phyloP scores from a whole-genome alignment of 2,329 filamentous ascomycete species.

The Fusarium pseudonygamai region DNA sequence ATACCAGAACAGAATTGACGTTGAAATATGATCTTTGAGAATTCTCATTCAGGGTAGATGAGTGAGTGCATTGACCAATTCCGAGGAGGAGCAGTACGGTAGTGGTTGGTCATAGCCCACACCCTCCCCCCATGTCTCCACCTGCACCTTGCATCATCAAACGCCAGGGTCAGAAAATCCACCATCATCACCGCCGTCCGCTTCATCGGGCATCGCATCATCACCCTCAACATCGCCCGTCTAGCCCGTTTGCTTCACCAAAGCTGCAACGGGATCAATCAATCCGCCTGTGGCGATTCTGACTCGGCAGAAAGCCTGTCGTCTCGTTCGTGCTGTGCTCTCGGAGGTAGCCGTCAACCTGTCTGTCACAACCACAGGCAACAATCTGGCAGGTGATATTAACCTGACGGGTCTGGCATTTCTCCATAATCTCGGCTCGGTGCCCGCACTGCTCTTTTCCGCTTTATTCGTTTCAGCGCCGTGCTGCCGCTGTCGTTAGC shows the following conservation, averaged over 20 bases:
- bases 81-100: not conserved
- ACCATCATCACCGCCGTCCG: slow-evolving; percentile 22
- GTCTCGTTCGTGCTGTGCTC: not conserved
- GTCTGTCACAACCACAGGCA: not conserved
- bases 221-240: not conserved
- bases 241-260: not conserved
- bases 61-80: slow-evolving; percentile 4
- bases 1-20: not conserved
- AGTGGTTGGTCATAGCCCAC: slow-evolving; percentile 31
- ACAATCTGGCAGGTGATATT: not conserved
- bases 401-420: not conserved
- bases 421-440: slow-evolving; percentile 6
- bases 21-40: not conserved
- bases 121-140: slow-evolving; percentile 27
- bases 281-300: not conserved
- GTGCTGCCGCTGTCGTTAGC: slow-evolving; percentile 1
- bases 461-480: not conserved
- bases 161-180: slow-evolving; percentile 10
- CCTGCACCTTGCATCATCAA: slow-evolving; percentile 35
- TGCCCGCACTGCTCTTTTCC: not conserved
- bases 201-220: slow-evolving; percentile 1
- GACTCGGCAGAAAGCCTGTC: not conserved
- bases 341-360: slow-evolving; percentile 2
- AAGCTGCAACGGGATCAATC: not conserved
- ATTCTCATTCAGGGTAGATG: slow-evolving; percentile 7